Evolutionary conservation across 352 stramenopile genomes (phyloP).

Genomic region (Plasmopara viticola): DNA sequence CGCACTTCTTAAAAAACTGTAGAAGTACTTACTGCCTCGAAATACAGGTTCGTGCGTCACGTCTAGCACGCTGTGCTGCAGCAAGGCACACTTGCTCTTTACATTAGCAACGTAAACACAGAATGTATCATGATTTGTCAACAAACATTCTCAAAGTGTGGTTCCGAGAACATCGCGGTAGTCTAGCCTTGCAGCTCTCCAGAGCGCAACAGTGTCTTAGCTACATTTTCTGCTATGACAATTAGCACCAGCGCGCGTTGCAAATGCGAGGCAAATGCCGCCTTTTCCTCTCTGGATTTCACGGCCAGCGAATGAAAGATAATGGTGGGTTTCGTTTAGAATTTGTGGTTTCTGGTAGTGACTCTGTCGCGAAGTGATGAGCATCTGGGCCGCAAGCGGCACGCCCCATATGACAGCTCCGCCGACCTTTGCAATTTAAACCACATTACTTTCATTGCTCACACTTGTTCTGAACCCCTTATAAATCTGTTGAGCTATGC

Average conservation of each 20-base stretch:
- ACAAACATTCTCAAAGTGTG: background rate
- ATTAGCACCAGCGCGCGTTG: constrained; percentile 69
- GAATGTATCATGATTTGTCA: too few relatives aligned
- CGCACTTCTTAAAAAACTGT: constrained; percentile 45
- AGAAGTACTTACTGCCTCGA: constrained; percentile 7
- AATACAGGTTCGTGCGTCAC: constrained; percentile 38
- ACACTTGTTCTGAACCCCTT: too few relatives aligned
- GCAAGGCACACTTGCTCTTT: constrained; percentile 72
- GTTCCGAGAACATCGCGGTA: constrained; percentile 29
- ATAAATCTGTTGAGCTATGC: too few relatives aligned
- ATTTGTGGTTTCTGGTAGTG: too few relatives aligned
- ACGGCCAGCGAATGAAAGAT: too few relatives aligned
- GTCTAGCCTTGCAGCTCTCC: constrained; percentile 47
- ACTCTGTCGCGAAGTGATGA: too few relatives aligned
- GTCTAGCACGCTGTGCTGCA: constrained; percentile 81
- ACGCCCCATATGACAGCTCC: too few relatives aligned
- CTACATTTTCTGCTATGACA: constrained; percentile 51
- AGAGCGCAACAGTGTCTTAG: constrained; percentile 47
- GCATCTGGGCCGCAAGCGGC: too few relatives aligned
- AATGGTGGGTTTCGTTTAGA: too few relatives aligned
- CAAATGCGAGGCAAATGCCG: constrained; percentile 54
- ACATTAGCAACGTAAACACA: background rate
- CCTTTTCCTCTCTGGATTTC: too few relatives aligned
- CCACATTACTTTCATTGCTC: too few relatives aligned
- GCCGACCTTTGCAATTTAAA: too few relatives aligned